Evolutionary conservation across 2,329 filamentous ascomycete genomes (phyloP), one percentile per base, ranked within the genome.

Genomic region (Sporothrix brasiliensis): DNA sequence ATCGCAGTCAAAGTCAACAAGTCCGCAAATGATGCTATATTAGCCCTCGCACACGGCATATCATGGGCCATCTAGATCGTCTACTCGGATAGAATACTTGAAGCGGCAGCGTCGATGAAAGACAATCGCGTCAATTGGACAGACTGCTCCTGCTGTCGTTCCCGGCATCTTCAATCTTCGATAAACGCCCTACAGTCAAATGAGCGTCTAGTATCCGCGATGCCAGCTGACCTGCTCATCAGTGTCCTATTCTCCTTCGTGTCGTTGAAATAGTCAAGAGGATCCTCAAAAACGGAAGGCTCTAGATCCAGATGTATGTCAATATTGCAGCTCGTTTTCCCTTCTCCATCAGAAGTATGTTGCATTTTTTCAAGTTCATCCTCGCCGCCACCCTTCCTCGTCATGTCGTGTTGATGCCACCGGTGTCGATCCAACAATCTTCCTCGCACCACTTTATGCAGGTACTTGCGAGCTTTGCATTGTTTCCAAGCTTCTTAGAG

Each of bases 351-450:
- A 27, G 19, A 58, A 39, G 16, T 58, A 4, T 39, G 54, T n/a
- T 58, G 16, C 39, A 19, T 27, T 41, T 41, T 11, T 5, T 14
- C 34, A 10, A 44, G 41, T n/a, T 21, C 56, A 21, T 41, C 27
- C 27, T 2, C 41, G 4, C 14, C 24, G n/a, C 9, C 30, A 44
- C 24, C 24, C 16, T 24, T 27, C 16, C 4, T 50, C 41, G 44
- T 44, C 60, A 49, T 49, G 21, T 65, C 41, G 60, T 65, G 49
- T 65, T 16, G 14, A 65, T 13, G 60, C 16, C 56, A n/a, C 41
- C 16, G 14, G 19, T 49, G 16, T 49, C 24, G 1, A 19, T 34
- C 39, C 39, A 27, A 24, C 58, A 47, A 30, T n/a, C 19, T 16
- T n/a, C n/a, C 9, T 47, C 11, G 39, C 39, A 24, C 34, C 44